Conservation (phyloP, 2,329 filamentous ascomycete species). For the Simplicillium aogashimaense region DNA sequence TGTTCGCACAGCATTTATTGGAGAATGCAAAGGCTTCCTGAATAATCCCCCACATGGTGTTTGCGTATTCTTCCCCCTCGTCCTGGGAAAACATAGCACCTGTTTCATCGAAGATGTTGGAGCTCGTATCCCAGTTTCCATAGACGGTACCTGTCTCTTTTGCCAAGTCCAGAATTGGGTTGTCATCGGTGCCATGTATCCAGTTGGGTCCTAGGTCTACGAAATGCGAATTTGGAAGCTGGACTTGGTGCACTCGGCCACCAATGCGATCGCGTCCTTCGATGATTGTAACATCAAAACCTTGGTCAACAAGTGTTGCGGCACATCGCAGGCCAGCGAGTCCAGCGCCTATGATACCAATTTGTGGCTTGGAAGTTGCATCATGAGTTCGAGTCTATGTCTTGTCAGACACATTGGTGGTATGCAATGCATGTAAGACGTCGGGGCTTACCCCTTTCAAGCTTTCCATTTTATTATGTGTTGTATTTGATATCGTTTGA, state of each 20-base stretch:
- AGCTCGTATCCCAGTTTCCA: slow-evolving; percentile 38
- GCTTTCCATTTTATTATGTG: too few species aligned
- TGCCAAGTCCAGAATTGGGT: slow-evolving; percentile 60
- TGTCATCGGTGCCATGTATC: slow-evolving; percentile 65
- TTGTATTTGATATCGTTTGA: slow-evolving; percentile 7
- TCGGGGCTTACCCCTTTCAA: too few species aligned
- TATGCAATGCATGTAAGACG: too few species aligned
- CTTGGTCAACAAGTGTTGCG: slow-evolving; percentile 53
- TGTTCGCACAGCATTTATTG: slow-evolving; percentile 42
- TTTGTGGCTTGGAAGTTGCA: slow-evolving; percentile 30
- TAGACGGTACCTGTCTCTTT: slow-evolving; percentile 45
- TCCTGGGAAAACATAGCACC: slow-evolving; percentile 38
- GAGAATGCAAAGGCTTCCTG: slow-evolving; percentile 58
- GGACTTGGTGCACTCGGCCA: slow-evolving; percentile 48
- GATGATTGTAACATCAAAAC: slow-evolving; percentile 57
- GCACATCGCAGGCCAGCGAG: slow-evolving; percentile 63
- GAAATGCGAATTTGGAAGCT: slow-evolving; percentile 34
- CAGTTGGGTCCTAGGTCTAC: slow-evolving; percentile 66
- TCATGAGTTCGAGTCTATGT: too few species aligned
- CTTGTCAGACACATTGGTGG: too few species aligned
- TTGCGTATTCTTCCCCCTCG: slow-evolving; percentile 36
- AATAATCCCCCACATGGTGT: slow-evolving; percentile 58
- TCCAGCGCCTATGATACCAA: slow-evolving; percentile 62
- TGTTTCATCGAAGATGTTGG: slow-evolving; percentile 45
- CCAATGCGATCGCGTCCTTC: slow-evolving; percentile 60